These are phyloP conservation scores for Eucalyptus rudis DNA, from an alignment of 345 rosid species.

Conservation along the genomic window DNA sequence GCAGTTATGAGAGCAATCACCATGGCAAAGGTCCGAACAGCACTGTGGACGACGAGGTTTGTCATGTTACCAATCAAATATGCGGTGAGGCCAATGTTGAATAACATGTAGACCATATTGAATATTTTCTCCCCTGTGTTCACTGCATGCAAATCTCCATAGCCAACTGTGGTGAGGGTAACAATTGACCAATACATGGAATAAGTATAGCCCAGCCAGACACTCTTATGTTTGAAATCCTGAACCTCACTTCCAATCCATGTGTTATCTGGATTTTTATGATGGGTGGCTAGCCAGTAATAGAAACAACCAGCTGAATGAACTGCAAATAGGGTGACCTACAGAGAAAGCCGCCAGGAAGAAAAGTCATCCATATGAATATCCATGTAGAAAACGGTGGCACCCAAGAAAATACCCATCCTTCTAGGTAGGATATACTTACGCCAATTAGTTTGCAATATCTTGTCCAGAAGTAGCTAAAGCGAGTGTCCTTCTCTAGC, in stretches of 20 bases:
- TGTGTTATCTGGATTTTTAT: constrained; percentile 23
- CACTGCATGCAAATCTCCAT: constrained; percentile 76
- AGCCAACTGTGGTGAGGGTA: constrained; percentile 87
- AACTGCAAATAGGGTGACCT: constrained; percentile 75
- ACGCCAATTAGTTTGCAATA: constrained; percentile 53
- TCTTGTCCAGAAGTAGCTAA: constrained; percentile 67
- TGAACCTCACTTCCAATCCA: constrained; percentile 55
- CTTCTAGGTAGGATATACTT: constrained; percentile 3
- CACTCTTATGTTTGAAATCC: constrained; percentile 54
- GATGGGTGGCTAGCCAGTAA: constrained; percentile 59
- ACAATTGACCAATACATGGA: constrained; percentile 92
- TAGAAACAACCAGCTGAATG: constrained; percentile 83
- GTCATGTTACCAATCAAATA: constrained; percentile 94
- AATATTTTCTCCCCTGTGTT: constrained; percentile 65
- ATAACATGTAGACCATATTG: constrained; percentile 73
- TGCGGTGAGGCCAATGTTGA: constrained; percentile 83
- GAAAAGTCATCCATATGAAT: background rate
- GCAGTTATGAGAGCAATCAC: constrained; percentile 12
- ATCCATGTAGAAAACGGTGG: background rate
- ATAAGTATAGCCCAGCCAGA: constrained; percentile 83
- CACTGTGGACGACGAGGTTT: constrained; percentile 73
- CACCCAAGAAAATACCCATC: background rate
- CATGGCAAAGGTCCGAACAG: constrained; percentile 56
- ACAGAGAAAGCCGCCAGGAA: background rate
- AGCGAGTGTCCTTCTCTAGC: constrained; percentile 74